A percentile compares a stretch with the other conserved stretches of the same genome.
Conservation (phyloP, 768 basidiomycete genomes). For the Obba rivulosa region DNA sequence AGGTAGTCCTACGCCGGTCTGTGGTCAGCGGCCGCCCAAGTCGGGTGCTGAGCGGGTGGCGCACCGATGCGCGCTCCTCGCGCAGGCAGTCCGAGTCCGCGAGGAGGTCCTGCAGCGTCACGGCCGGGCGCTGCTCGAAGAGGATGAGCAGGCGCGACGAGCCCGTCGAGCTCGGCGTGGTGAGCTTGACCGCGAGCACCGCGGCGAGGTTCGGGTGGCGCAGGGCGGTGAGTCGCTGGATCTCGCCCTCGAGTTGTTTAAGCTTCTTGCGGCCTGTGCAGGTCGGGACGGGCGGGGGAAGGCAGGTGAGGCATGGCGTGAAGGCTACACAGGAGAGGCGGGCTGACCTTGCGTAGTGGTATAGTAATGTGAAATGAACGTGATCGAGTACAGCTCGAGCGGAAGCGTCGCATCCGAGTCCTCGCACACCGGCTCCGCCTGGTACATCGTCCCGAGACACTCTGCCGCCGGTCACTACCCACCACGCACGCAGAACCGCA, state of each 20-base stretch:
- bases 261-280: conserved; percentile 61
- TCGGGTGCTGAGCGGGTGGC: conserved; percentile 11
- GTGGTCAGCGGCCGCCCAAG: not conserved
- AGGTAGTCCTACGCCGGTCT: conserved; percentile 59
- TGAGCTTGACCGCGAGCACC: conserved; percentile 63
- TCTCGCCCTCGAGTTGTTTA: conserved; percentile 58
- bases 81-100: conserved; percentile 71
- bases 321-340: too few species aligned
- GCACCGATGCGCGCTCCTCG: conserved; percentile 63
- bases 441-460: conserved; percentile 59
- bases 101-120: conserved; percentile 69
- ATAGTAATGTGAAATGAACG: conserved; percentile 69
- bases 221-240: conserved; percentile 52
- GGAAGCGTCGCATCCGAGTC: conserved; percentile 51
- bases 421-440: conserved; percentile 73
- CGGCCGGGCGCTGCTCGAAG: conserved; percentile 62
- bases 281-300: not conserved
- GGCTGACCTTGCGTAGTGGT: conserved; percentile 50
- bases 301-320: not conserved
- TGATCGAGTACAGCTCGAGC: conserved; percentile 62
- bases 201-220: conserved; percentile 63
- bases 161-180: conserved; percentile 41
- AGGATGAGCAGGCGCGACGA: conserved; percentile 59
- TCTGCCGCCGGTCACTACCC: conserved; percentile 31
- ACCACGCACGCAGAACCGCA: not conserved